Base-by-base conservation (phyloP, 2,329 filamentous ascomycete species). In the Nectriaceae sp. region DNA sequence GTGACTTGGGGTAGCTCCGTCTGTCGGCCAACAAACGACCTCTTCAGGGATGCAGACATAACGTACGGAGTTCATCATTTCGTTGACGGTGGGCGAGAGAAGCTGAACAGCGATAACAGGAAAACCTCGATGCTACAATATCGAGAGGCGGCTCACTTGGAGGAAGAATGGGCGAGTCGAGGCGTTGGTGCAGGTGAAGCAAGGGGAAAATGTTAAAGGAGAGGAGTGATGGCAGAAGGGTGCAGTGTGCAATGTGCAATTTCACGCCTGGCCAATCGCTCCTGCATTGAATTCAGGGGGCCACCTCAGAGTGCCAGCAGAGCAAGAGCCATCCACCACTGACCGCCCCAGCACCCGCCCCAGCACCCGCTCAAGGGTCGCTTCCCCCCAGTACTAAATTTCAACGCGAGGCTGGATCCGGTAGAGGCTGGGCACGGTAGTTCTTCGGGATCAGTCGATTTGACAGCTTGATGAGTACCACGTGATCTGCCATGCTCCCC, bases 171-270 rank as follows among this genome's bases (percentile, higher is more conserved):
- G n/a, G 46, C 29, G 53, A 33, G 54, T 39, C 39, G 46, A 54
- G 43, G 47, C 50, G 57, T 55, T 62, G 62, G 55, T 53, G 54
- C 61, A 51, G 56, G 59, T 61, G 59, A 56, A 53, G 53, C 59
- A 62, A 63, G 61, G 61, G 59, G 61, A 62, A 64, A 64, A 64
- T 64, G 61, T 62, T 63, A 63, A 62, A 64, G 60, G 61, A 60
- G 56, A 56, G 59, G 58, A 59, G 56, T 60, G 58, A 63, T 41
- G 47, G 57, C 54, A n/a, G 55, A 48, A 50, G 55, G 56, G n/a
- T n/a, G n/a, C n/a, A n/a, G n/a, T n/a, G n/a, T n/a, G n/a, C n/a
- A n/a, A n/a, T 58, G 54, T 62, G 55, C 62, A 65, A 65, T 65
- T 65, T 65, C 63, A 47, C 52, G 63, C 60, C 18, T 61, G 54